A percentile compares a stretch with the other conserved stretches of the same genome.
phyloP scores from a whole-genome alignment of 2,329 filamentous ascomycete species.

The Zymoseptoria tritici region DNA sequence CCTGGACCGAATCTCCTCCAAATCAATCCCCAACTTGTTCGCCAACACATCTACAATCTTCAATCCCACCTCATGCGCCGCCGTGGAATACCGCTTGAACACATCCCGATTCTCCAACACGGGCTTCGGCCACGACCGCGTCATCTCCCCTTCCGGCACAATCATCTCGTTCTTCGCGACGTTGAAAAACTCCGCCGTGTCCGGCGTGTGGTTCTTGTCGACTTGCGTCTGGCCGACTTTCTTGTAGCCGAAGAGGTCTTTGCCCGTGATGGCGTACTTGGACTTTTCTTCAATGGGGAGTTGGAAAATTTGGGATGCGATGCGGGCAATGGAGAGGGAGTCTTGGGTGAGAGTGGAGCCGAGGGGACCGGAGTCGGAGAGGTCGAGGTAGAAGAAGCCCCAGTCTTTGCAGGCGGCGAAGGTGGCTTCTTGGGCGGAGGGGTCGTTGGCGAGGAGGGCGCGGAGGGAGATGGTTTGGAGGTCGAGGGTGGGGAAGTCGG shows the following conservation, averaged over 20 bases:
- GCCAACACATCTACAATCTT: constrained; percentile 43
- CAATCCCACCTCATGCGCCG: constrained; percentile 41
- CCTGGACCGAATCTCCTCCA: constrained; percentile 37
- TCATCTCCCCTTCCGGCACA: constrained; percentile 28
- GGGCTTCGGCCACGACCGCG: constrained; percentile 20
- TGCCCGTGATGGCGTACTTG: constrained; percentile 41
- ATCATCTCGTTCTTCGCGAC: constrained; percentile 49
- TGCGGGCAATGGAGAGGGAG: constrained; percentile 22
- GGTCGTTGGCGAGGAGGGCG: constrained; percentile 32
- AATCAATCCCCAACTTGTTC: constrained; percentile 37
- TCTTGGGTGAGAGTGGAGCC: constrained; percentile 24
- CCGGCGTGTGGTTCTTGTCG: constrained; percentile 43
- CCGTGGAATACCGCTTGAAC: constrained; percentile 39
- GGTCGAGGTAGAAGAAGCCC: constrained; percentile 52
- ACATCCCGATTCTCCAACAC: constrained; percentile 22
- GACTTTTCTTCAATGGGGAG: constrained; percentile 42
- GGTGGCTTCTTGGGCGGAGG: constrained; percentile 31
- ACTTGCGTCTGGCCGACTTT: constrained; percentile 40
- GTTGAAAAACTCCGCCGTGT: constrained; percentile 53
- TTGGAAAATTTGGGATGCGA: constrained; percentile 42
- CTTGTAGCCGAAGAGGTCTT: constrained; percentile 33
- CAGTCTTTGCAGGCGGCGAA: constrained; percentile 40
- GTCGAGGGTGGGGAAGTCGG: constrained; percentile 20
- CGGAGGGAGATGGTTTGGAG: constrained; percentile 33
- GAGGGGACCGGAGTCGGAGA: constrained; percentile 26